Percentiles rank a stretch among this genome's conserved stretches.
Evolutionary conservation across 257 asterid species (phyloP).

Genomic region (Asclepias syriaca): DNA sequence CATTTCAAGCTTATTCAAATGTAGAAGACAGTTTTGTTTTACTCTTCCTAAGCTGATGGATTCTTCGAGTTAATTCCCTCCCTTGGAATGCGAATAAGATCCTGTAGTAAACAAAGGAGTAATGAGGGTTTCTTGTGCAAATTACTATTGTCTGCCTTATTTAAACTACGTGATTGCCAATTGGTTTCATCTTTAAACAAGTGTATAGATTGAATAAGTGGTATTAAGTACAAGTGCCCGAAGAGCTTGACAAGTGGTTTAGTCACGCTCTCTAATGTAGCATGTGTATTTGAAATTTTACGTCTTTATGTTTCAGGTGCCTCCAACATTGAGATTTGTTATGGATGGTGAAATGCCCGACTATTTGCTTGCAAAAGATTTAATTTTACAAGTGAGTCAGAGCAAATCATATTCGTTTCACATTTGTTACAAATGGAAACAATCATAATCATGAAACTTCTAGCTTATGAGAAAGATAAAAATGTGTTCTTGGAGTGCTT

Average conservation of each 20-base stretch:
- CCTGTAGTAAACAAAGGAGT: no score
- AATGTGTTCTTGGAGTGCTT: neutral
- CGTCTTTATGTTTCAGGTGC: slow-evolving; percentile 54
- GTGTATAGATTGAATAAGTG: no score
- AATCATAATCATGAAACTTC: neutral
- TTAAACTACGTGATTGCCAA: no score
- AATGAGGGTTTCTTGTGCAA: no score
- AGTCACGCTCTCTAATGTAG: neutral
- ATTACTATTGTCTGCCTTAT: no score
- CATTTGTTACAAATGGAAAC: neutral
- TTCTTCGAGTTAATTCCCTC: no score
- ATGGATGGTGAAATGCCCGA: slow-evolving; percentile 96
- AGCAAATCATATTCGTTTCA: neutral
- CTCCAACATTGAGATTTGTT: slow-evolving; percentile 93
- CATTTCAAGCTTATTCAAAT: no score
- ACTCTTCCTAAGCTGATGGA: no score
- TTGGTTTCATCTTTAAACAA: no score
- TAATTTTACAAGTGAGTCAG: slow-evolving; percentile 69
- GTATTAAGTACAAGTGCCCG: neutral
- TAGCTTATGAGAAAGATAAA: neutral
- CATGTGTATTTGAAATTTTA: neutral
- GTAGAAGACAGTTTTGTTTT: no score
- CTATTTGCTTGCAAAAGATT: slow-evolving; percentile 92
- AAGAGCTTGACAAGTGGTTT: neutral
- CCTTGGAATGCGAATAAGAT: no score